Evolutionary conservation across 768 basidiomycete species (phyloP), one percentile per base, ranked within the genome.

Genomic region (Podaxis sp.): DNA sequence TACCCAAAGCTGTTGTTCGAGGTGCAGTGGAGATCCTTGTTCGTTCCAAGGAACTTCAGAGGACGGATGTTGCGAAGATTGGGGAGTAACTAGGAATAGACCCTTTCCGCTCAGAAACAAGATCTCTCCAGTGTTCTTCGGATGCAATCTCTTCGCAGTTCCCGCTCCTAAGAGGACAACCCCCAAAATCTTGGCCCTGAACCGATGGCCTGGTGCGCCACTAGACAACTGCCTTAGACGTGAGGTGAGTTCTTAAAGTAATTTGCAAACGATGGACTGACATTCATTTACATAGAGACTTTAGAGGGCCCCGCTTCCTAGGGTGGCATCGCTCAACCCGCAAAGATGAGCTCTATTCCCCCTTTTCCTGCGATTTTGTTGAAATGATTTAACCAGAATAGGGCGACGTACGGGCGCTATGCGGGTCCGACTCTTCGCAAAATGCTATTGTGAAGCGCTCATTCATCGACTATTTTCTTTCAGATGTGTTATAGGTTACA

Each of bases 201-300:
- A 55, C 60, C 60, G 43, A 55, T 25, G 22, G 33, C 40, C 40
- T 61, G 60, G 60, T 55, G 60, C 60, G 38, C 24, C 22, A 52
- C 6, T 25, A n/a, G 13, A 25, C 33, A 38, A 12, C 25, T 50
- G 5, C 24, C 24, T 24, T 33, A 33, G 33, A 33, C 8, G 7
- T 8, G 9, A 27, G 49, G 49, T 24, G 24, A 50, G 25, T 50
- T 5, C 49, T 19, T 24, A 22, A 6, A 13, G 9, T 17, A 11
- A 12, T 24, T 50, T 55, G 22, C 19, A 38, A 19, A 38, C 24
- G 11, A 50, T 27, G 22, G 13, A 50, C 24, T 50, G 49, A 50
- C 25, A 50, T 46, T 46, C n/a, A 46, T 22, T 33, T 33, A 33
- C 33, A 33, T 15, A 46, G 19, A 46, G 43, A n/a, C 15, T 17